phyloP scores from a whole-genome alignment of 805 yeast species.

The Hagleromyces aurorensis region DNA sequence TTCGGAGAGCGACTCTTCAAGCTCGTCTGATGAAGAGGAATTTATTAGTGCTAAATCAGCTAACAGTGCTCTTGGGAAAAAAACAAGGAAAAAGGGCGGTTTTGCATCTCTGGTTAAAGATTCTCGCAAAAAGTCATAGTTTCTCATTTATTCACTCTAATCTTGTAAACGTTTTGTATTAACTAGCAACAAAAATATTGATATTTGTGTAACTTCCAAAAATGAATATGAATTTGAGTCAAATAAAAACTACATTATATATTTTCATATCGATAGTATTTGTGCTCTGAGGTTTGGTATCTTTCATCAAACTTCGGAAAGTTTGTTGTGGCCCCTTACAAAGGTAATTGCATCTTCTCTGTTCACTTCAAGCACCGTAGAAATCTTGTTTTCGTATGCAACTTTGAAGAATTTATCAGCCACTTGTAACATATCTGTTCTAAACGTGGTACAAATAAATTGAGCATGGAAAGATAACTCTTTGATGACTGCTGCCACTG shows the following conservation, averaged over 20 bases:
- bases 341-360: slow-evolving; percentile 73
- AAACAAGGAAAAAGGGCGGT: slow-evolving; percentile 35
- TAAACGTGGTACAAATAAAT: slow-evolving; percentile 91
- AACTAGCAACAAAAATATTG: neutral
- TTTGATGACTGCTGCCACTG: slow-evolving; percentile 73
- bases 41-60: slow-evolving; percentile 42
- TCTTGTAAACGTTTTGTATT: no score
- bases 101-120: slow-evolving; percentile 44
- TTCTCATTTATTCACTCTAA: neutral
- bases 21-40: slow-evolving; percentile 23
- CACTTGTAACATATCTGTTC: slow-evolving; percentile 84
- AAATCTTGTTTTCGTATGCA: slow-evolving; percentile 70
- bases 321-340: slow-evolving; percentile 50
- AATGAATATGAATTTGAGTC: neutral
- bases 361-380: slow-evolving; percentile 64
- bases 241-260: slow-evolving; percentile 1
- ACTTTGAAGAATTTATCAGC: slow-evolving; percentile 89
- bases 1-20: slow-evolving; percentile 20
- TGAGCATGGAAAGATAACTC: slow-evolving; percentile 66
- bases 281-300: no score
- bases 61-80: slow-evolving; percentile 33
- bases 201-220: no score
- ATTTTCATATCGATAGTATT: slow-evolving; percentile 1
- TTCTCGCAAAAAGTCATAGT: slow-evolving; percentile 27
- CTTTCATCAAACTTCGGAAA: slow-evolving; percentile 20